Conservation (phyloP, 441 rosid species). For the Raphanus hybrid region DNA sequence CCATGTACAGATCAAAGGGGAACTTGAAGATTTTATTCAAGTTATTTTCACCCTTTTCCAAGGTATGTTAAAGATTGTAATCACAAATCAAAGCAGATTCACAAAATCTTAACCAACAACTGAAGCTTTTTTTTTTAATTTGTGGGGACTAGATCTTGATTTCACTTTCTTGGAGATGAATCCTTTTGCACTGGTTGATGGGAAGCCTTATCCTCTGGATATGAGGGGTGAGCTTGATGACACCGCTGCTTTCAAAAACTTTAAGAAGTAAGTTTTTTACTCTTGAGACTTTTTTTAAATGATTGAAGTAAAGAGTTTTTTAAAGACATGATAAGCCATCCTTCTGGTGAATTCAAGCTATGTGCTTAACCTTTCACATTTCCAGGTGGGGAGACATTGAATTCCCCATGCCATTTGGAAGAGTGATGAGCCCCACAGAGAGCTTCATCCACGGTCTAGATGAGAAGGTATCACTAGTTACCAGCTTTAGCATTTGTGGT, state of each 20-base stretch:
- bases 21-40: slow-evolving; percentile 78
- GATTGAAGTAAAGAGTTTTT: background rate
- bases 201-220: slow-evolving; percentile 96
- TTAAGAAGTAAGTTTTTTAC: slow-evolving; percentile 67
- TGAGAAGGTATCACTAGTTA: slow-evolving; percentile 65
- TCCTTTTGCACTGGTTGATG: slow-evolving; percentile 86
- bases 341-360: background rate
- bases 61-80: slow-evolving; percentile 50
- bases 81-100: background rate
- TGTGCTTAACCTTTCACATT: slow-evolving; percentile 26
- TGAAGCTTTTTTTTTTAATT: slow-evolving; percentile 31
- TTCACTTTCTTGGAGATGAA: slow-evolving; percentile 99
- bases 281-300: too few relatives aligned
- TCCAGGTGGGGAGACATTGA: slow-evolving; percentile 71
- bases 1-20: slow-evolving; percentile 63
- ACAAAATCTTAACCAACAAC: slow-evolving; percentile 15
- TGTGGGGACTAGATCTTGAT: slow-evolving; percentile 68
- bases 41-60: slow-evolving; percentile 72
- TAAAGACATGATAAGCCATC: slow-evolving; percentile 1
- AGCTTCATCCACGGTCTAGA: slow-evolving; percentile 88
- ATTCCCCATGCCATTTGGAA: slow-evolving; percentile 76
- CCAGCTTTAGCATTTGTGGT: background rate
- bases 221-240: slow-evolving; percentile 99
- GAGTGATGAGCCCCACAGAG: slow-evolving; percentile 78
- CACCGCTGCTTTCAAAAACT: slow-evolving; percentile 96